Evolutionary conservation across 2,329 filamentous ascomycete species (phyloP), one percentile per base, ranked within the genome.

Genomic region (Fusarium palustre): DNA sequence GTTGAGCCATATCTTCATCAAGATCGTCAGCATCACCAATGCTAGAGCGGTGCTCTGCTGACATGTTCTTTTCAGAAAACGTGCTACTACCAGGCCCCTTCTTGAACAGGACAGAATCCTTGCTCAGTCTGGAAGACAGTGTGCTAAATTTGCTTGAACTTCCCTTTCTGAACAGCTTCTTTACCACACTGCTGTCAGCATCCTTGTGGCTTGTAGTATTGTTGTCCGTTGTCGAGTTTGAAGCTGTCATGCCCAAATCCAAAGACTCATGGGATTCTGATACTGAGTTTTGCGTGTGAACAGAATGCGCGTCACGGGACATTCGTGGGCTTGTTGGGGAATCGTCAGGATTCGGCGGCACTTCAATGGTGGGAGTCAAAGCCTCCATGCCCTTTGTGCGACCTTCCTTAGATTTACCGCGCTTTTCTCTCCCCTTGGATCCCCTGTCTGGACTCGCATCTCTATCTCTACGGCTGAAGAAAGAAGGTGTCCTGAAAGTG

Each of bases 401-500:
- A 16, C 75, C 71, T 64, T 76, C 76, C 68, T 80, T 78, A 25
- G 75, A 76, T 52, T 78, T 78, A 36, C 77, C 75, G 28, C 74
- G 66, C 41, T 74, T 78, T 33, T 81, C 79, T 59, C 75, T 82
- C 58, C 79, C 79, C 41, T 71, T 71, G 30, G 53, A 57, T 41
- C 60, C 71, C 43, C 59, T 71, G n/a, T 69, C 70, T 5, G 68
- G 59, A n/a, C 67, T 62, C n/a, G 59, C 55, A 31, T 79, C 76
- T 56, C 80, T 81, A 5, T 81, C 78, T 72, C 80, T 79, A 65
- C 72, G 80, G 18, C 85, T 83, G 72, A 89, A 87, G 61, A 96
- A 88, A 39, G 90, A 88, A 38, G 90, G 86, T 12, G 86, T 90
- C 79, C 91, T 95, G 77, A 98, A 98, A 1, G 91, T 92, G 11